Percentiles rank a stretch among this genome's conserved stretches.
Conservation (phyloP, 306 rosid species). For the Parietaria judaica region DNA sequence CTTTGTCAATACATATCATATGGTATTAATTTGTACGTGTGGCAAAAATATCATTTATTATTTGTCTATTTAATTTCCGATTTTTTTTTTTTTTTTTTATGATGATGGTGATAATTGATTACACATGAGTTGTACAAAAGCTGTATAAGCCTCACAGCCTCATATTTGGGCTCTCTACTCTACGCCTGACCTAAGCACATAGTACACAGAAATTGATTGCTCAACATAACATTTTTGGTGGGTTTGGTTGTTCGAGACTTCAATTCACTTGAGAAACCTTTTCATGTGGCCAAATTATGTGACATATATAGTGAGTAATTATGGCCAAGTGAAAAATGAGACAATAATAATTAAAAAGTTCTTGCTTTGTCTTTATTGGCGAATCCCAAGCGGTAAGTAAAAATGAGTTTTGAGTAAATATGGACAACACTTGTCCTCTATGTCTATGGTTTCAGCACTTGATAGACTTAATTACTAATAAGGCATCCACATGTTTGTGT, state of each 20-base stretch:
- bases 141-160: constrained; percentile 12
- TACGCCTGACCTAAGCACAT: not conserved
- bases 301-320: no score
- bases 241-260: not conserved
- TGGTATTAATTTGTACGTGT: constrained; percentile 13
- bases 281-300: not conserved
- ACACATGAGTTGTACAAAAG: constrained; percentile 14
- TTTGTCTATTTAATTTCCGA: not conserved
- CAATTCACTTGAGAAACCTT: not conserved
- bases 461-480: not conserved
- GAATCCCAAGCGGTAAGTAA: not conserved
- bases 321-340: not conserved
- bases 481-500: not conserved
- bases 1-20: constrained; percentile 1
- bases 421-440: constrained; percentile 5
- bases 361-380: constrained; percentile 1
- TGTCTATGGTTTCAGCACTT: not conserved
- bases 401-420: not conserved
- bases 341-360: not conserved
- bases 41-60: not conserved
- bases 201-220: constrained; percentile 1
- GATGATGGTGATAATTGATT: not conserved
- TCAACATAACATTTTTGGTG: not conserved
- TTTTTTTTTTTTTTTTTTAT: not conserved
- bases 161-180: not conserved